phyloP scores from a whole-genome alignment of 345 rosid genomes.

The Gossypium turneri region DNA sequence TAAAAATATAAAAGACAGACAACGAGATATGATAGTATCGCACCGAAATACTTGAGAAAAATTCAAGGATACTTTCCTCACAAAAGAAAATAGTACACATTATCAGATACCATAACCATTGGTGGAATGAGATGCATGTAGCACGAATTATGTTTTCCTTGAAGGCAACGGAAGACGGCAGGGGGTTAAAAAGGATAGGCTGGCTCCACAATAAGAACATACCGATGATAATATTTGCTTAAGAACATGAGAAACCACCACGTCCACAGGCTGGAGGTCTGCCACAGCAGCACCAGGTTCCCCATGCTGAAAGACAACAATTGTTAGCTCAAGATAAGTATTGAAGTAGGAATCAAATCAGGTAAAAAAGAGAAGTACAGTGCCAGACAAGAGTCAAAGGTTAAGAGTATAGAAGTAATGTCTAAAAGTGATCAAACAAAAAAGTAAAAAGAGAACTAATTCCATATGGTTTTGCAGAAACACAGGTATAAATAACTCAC shows the following conservation, averaged over 20 bases:
- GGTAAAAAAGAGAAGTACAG: not conserved
- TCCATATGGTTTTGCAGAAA: not conserved
- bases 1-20: not conserved
- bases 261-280: slow-evolving; percentile 80
- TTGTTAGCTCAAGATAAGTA: not conserved
- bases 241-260: slow-evolving; percentile 82
- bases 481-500: slow-evolving; percentile 45
- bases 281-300: slow-evolving; percentile 94
- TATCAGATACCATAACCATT: not conserved
- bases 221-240: slow-evolving; percentile 76
- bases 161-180: not conserved
- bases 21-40: not conserved
- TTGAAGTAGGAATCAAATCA: not conserved
- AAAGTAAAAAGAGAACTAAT: slow-evolving; percentile 9
- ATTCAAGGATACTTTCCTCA: slow-evolving; percentile 5
- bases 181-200: not conserved
- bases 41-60: not conserved
- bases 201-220: slow-evolving; percentile 28
- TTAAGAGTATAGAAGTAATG: not conserved
- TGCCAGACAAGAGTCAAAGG: not conserved
- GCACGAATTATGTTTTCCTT: not conserved
- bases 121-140: not conserved
- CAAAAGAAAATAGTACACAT: not conserved
- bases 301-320: slow-evolving; percentile 60
- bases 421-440: slow-evolving; percentile 4